Evolutionary conservation across 352 stramenopile genomes (phyloP), one percentile per base, ranked within the genome.

Genomic region (Phytophthora aleatoria): DNA sequence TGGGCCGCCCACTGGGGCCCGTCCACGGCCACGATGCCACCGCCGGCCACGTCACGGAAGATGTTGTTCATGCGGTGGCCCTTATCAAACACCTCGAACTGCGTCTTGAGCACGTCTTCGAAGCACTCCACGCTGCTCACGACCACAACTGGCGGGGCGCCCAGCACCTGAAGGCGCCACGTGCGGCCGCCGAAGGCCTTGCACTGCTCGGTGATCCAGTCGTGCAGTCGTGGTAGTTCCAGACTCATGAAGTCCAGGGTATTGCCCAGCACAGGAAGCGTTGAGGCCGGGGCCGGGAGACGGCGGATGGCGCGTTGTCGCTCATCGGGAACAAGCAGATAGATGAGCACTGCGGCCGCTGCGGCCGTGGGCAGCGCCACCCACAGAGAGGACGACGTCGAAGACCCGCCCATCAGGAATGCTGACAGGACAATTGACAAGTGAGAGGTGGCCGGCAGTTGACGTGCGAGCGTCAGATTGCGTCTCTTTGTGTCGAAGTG

Each of bases 51-150:
- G 55, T 88, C 73, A 0, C 52, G 38, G 20, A 90, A 76, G 27
- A 79, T 76, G n/a, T 41, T 31, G 39, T 70, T 67, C 57, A 86
- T 78, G 16, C 57, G 67, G 1, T 71, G 44, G 15, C 83, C 83
- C 57, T 94, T 92, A 31, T 77, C 76, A 44, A 90, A 94, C 24
- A 83, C 80, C 45, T 85, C 67, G 67, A 92, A 94, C 44, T 90
- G 70, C 16, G 69, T 79, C 59, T 82, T 78, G 5, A 80, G 51
- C 26, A 82, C 64, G 47, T 85, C 76, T 35, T 85, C 73, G 42
- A 82, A 81, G 33, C 38, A 50, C 31, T 79, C 68, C 43, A 72
- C 57, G 33, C 59, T 71, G 61, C 68, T 70, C 7, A 84, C 41
- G 24, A 84, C 73, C 42, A 82, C 68, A 12, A 78, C 51, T 16